These are phyloP conservation scores for Scortechinia acanthostroma DNA, from an alignment of 2,329 filamentous ascomycete genomes.

Conservation along the genomic window DNA sequence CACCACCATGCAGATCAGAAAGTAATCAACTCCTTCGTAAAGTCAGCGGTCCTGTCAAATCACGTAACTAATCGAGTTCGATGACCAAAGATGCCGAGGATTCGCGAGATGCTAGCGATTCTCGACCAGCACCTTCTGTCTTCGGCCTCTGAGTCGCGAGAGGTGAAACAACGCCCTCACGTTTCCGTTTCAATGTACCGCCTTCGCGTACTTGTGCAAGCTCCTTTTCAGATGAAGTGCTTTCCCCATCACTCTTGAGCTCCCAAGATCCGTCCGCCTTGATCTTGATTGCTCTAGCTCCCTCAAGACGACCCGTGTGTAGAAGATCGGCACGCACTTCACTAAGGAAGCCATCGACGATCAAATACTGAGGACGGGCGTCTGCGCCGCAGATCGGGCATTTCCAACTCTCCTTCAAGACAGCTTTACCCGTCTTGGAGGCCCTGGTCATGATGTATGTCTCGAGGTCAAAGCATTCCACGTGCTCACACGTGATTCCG, in stretches of 20 bases:
- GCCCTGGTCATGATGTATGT: slow-evolving; percentile 69
- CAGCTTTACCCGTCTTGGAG: slow-evolving; percentile 38
- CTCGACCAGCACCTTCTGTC: no score
- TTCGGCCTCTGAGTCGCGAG: neutral
- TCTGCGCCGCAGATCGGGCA: slow-evolving; percentile 79
- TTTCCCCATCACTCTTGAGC: slow-evolving; percentile 27
- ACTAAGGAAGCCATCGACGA: slow-evolving; percentile 69
- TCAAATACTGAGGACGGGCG: slow-evolving; percentile 65
- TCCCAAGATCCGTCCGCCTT: slow-evolving; percentile 60
- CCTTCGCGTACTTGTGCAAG: no score
- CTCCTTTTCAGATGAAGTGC: no score
- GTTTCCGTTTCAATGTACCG: no score
- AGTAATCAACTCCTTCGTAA: no score
- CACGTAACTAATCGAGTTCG: neutral
- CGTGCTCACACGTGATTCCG: slow-evolving; percentile 62
- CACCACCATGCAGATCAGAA: no score
- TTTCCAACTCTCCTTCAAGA: slow-evolving; percentile 67
- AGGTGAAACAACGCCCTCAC: no score
- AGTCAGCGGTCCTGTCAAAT: no score
- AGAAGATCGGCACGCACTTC: slow-evolving; percentile 50
- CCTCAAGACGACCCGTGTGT: slow-evolving; percentile 32
- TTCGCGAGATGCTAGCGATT: no score
- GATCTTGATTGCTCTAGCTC: slow-evolving; percentile 54
- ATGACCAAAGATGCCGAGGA: neutral
- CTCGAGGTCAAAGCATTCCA: slow-evolving; percentile 84